phyloP scores from a whole-genome alignment of 768 basidiomycete genomes.

The Agaricus blazei region DNA sequence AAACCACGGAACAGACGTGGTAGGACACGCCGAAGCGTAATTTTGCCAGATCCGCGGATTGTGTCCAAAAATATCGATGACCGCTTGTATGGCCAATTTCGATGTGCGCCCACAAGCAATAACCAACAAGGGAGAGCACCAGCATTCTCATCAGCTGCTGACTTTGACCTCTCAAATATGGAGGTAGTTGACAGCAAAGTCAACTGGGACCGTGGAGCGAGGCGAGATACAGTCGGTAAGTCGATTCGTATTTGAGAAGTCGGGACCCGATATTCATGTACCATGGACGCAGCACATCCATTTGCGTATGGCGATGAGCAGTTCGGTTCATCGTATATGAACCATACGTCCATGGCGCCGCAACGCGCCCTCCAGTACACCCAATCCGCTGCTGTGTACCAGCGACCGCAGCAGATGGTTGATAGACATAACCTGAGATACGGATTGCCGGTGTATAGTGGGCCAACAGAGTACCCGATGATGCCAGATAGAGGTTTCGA shows the following conservation, averaged over 20 bases:
- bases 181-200: not conserved
- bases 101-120: not conserved
- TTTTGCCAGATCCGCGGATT: not conserved
- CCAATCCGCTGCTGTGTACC: not conserved
- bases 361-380: not conserved
- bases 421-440: not conserved
- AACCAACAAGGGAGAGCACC: not conserved
- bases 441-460: not conserved
- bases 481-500: not conserved
- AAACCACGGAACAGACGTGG: slow-evolving; percentile 12
- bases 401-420: not conserved
- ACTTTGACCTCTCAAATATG: not conserved
- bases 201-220: not conserved
- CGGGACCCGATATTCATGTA: not conserved
- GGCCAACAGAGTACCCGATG: not conserved
- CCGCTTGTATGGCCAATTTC: not conserved
- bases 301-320: not conserved
- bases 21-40: slow-evolving; percentile 8
- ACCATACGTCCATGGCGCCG: not conserved
- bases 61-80: not conserved
- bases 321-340: not conserved
- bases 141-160: not conserved
- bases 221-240: not conserved
- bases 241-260: not conserved
- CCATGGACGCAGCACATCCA: not conserved